These are phyloP conservation scores for Microdochium bolleyi DNA, from an alignment of 2,329 filamentous ascomycete species.

Conservation along the genomic window DNA sequence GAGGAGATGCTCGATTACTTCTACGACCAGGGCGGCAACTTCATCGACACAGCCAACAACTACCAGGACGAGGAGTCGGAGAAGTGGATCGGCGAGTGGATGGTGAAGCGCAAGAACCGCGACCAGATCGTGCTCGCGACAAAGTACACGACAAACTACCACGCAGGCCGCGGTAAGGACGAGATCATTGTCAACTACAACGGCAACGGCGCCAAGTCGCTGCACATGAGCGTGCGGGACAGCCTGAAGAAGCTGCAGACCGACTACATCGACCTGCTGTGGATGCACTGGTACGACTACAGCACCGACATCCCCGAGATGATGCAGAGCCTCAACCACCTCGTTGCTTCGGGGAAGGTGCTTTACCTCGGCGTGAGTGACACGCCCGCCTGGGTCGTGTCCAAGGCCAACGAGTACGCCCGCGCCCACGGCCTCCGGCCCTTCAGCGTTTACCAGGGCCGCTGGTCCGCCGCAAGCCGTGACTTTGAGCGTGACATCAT, in stretches of 20 bases:
- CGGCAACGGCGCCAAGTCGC: slow-evolving; percentile 55
- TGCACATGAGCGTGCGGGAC: slow-evolving; percentile 46
- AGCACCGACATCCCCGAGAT: slow-evolving; percentile 31
- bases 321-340: slow-evolving; percentile 30
- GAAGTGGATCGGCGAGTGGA: slow-evolving; percentile 49
- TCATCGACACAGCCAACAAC: slow-evolving; percentile 56
- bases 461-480: slow-evolving; percentile 23
- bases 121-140: slow-evolving; percentile 47
- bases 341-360: slow-evolving; percentile 32
- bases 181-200: slow-evolving; percentile 42
- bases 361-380: slow-evolving; percentile 32
- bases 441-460: slow-evolving; percentile 30
- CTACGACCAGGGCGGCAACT: slow-evolving; percentile 52
- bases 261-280: slow-evolving; percentile 42
- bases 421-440: slow-evolving; percentile 22
- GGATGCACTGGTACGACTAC: slow-evolving; percentile 36
- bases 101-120: slow-evolving; percentile 37
- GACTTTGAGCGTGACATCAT: slow-evolving; percentile 33
- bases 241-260: slow-evolving; percentile 56
- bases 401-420: slow-evolving; percentile 29
- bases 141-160: slow-evolving; percentile 46
- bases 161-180: slow-evolving; percentile 21
- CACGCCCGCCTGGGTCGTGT: slow-evolving; percentile 30
- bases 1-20: slow-evolving; percentile 53
- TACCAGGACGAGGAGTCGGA: slow-evolving; percentile 54